These are phyloP conservation scores for Fusarium sp. DNA, from an alignment of 2,329 filamentous ascomycete species.

Conservation along the genomic window DNA sequence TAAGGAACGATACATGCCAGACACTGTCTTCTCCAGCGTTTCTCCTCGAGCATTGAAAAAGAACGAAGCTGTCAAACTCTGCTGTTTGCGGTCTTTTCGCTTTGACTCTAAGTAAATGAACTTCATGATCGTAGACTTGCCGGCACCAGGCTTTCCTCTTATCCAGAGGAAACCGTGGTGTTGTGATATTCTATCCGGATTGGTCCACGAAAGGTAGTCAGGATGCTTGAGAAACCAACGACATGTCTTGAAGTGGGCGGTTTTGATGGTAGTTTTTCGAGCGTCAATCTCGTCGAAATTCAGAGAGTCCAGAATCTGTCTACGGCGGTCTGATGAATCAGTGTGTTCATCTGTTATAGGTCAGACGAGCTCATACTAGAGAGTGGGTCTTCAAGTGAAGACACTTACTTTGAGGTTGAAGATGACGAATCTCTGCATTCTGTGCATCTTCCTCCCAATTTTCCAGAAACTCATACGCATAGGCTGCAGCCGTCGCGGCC, in stretches of 20 bases:
- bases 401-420: neutral
- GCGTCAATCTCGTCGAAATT: slow-evolving; percentile 58
- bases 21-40: slow-evolving; percentile 60
- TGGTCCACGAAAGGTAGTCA: slow-evolving; percentile 30
- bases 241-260: slow-evolving; percentile 51
- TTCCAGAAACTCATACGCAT: slow-evolving; percentile 12
- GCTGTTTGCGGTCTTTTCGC: fast-evolving
- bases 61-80: slow-evolving; percentile 57
- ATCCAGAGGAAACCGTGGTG: slow-evolving; percentile 62
- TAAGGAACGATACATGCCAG: slow-evolving; percentile 67
- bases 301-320: slow-evolving; percentile 51
- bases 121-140: slow-evolving; percentile 66
- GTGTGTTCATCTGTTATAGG: fast-evolving
- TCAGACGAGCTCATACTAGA: neutral
- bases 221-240: slow-evolving; percentile 30
- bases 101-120: slow-evolving; percentile 47
- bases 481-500: neutral
- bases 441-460: fast-evolving
- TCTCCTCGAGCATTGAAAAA: slow-evolving; percentile 67
- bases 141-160: slow-evolving; percentile 62
- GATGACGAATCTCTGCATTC: neutral
- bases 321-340: neutral
- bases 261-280: slow-evolving; percentile 56
- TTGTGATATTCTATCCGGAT: neutral
- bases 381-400: no score